phyloP scores from a whole-genome alignment of 179 eudicot genomes.

The Spergularia azorica region DNA sequence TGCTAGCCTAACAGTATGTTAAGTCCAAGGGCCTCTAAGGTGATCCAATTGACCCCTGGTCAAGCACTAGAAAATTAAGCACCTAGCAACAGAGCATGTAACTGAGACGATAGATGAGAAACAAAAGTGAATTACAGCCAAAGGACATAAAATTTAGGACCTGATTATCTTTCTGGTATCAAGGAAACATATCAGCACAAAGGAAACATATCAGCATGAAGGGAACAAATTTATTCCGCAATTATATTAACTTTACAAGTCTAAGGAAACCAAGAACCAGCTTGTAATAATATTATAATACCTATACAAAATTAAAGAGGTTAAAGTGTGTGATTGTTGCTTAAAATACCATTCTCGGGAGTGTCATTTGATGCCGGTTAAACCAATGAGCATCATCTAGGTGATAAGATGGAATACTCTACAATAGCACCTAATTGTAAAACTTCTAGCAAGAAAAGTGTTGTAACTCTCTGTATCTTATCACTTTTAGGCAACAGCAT shows the following conservation, averaged over 20 bases:
- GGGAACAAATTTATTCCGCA: conserved; percentile 23
- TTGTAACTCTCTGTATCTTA: background rate
- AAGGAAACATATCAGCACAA: background rate
- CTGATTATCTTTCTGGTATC: conserved; percentile 26
- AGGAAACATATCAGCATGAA: conserved; percentile 23
- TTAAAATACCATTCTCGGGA: background rate
- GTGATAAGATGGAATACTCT: conserved; percentile 6
- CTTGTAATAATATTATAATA: background rate
- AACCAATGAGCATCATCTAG: background rate
- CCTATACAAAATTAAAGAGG: background rate
- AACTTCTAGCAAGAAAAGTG: background rate
- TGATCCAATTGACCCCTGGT: conserved; percentile 11
- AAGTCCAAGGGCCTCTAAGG: conserved; percentile 3
- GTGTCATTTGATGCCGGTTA: background rate
- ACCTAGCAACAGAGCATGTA: background rate
- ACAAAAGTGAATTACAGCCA: conserved; percentile 21
- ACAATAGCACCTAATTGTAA: conserved; percentile 2
- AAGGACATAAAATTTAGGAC: conserved; percentile 22
- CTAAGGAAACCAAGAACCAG: conserved; percentile 4
- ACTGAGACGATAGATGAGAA: conserved; percentile 15
- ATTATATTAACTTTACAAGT: background rate
- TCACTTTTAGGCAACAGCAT: background rate
- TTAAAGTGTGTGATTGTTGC: background rate
- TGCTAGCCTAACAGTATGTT: conserved; percentile 18
- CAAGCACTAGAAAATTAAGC: background rate